A percentile compares a stretch with the other conserved stretches of the same genome.
phyloP scores from a whole-genome alignment of 2,329 filamentous ascomycete species.

The Madurella fahalii region DNA sequence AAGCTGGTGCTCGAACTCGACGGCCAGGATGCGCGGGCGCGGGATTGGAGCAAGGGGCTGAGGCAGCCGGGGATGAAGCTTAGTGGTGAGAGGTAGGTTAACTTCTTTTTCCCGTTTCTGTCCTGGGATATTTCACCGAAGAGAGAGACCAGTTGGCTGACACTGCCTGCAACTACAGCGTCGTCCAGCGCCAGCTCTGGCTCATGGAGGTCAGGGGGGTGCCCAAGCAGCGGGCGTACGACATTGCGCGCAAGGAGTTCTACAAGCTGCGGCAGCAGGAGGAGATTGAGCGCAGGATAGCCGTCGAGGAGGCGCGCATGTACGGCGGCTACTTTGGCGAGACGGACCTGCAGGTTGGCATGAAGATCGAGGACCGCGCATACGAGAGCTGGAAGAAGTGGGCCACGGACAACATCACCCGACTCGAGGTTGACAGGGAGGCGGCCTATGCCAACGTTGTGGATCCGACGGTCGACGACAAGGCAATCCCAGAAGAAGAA shows the following conservation, averaged over 20 bases:
- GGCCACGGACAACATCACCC: slow-evolving; percentile 53
- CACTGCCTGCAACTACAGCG: slow-evolving; percentile 50
- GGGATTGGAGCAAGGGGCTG: slow-evolving; percentile 74
- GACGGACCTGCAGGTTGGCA: slow-evolving; percentile 67
- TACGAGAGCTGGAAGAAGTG: slow-evolving; percentile 84
- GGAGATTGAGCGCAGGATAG: slow-evolving; percentile 77
- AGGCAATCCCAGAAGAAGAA: not conserved
- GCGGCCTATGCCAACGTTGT: slow-evolving; percentile 43
- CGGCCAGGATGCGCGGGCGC: slow-evolving; percentile 71
- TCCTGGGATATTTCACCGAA: no score
- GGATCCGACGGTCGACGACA: slow-evolving; percentile 28
- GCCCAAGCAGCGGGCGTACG: slow-evolving; percentile 70
- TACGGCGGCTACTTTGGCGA: slow-evolving; percentile 88
- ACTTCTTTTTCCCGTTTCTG: not conserved
- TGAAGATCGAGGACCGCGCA: slow-evolving; percentile 73
- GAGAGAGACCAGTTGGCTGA: not conserved
- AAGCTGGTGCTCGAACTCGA: slow-evolving; percentile 79
- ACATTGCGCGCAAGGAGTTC: slow-evolving; percentile 82
- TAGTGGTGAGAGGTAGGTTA: slow-evolving; percentile 74
- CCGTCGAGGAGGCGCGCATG: slow-evolving; percentile 79
- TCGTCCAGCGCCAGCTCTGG: slow-evolving; percentile 87
- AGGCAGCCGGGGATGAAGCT: slow-evolving; percentile 70
- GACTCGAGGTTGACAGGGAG: slow-evolving; percentile 37
- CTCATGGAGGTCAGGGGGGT: slow-evolving; percentile 66
- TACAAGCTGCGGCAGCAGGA: slow-evolving; percentile 78